A percentile compares a stretch with the other conserved stretches of the same genome.
phyloP scores from a whole-genome alignment of 2,329 filamentous ascomycete genomes.

The Lachnellula cervina region DNA sequence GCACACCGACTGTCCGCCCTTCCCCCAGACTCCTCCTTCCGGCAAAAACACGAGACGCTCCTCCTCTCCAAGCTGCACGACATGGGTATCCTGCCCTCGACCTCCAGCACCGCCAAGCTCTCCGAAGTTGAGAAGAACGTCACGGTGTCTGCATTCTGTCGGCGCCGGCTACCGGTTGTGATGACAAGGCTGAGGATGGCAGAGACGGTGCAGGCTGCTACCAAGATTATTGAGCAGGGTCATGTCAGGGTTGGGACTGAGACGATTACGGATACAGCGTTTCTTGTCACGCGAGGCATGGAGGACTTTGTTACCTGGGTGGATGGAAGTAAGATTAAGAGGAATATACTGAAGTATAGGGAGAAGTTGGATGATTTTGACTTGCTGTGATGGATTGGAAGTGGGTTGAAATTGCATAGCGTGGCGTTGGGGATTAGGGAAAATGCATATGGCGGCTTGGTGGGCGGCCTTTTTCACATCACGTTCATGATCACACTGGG shows the following conservation, averaged over 20 bases:
- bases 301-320: slow-evolving; percentile 98
- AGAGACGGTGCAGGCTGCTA: slow-evolving; percentile 78
- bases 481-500: no score
- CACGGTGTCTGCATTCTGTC: slow-evolving; percentile 83
- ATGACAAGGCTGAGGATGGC: slow-evolving; percentile 92
- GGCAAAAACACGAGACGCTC: slow-evolving; percentile 79
- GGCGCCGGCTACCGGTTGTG: slow-evolving; percentile 78
- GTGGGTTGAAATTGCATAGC: not conserved
- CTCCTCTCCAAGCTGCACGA: slow-evolving; percentile 88
- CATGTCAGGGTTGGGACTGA: slow-evolving; percentile 90
- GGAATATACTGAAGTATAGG: slow-evolving; percentile 89
- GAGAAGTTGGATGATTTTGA: slow-evolving; percentile 97
- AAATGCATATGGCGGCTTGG: not conserved
- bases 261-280: slow-evolving; percentile 84
- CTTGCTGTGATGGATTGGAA: slow-evolving; percentile 53
- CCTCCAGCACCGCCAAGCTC: slow-evolving; percentile 62
- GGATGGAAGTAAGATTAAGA: slow-evolving; percentile 94
- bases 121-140: slow-evolving; percentile 82
- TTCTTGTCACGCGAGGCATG: slow-evolving; percentile 80
- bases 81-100: slow-evolving; percentile 76
- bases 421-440: not conserved
- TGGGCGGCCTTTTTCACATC: no score
- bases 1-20: slow-evolving; percentile 84
- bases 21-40: slow-evolving; percentile 70
- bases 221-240: slow-evolving; percentile 87